phyloP scores from a whole-genome alignment of 495 filamentous ascomycete species.

The Daldinia bambusicola region DNA sequence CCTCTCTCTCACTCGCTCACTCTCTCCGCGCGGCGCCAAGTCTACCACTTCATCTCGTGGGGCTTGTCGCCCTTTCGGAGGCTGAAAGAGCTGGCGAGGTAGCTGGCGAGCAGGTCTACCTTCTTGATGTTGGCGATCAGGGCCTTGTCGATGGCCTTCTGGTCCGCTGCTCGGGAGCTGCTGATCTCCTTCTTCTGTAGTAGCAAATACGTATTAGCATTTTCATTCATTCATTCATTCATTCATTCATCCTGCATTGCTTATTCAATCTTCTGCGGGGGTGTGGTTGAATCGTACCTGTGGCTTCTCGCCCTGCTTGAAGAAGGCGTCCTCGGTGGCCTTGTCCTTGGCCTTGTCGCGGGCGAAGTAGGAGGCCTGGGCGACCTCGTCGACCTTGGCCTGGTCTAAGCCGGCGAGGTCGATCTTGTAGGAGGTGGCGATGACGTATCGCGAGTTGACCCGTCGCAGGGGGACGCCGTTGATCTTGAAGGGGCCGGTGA shows the following conservation, averaged over 20 bases:
- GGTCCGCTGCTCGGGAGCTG: conserved; percentile 90
- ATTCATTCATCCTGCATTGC: not conserved
- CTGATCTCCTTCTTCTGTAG: conserved; percentile 93
- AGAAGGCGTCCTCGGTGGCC: conserved; percentile 95
- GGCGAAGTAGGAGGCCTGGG: conserved; percentile 89
- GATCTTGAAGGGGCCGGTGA: conserved; percentile 99
- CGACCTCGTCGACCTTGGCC: conserved; percentile 84
- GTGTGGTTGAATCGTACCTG: conserved; percentile 75
- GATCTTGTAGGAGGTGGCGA: conserved; percentile 92
- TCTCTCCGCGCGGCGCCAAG: not conserved
- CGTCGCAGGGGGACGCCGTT: conserved; percentile 98
- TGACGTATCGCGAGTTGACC: conserved; percentile 98
- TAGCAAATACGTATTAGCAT: conserved; percentile 45
- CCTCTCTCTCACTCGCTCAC: not conserved
- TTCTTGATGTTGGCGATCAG: conserved; percentile 94
- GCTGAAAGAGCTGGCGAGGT: conserved; percentile 92
- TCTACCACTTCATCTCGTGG: conserved; percentile 95
- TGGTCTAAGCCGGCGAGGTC: conserved; percentile 85
- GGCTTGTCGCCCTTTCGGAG: conserved; percentile 98
- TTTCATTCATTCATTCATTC: not conserved
- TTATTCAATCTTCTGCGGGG: too few species aligned
- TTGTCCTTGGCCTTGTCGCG: conserved; percentile 92
- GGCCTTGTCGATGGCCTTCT: conserved; percentile 97
- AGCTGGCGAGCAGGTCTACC: conserved; percentile 85
- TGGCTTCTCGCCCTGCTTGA: conserved; percentile 96